Conservation (phyloP, 2,329 filamentous ascomycete species). For the Penicillium sp. region DNA sequence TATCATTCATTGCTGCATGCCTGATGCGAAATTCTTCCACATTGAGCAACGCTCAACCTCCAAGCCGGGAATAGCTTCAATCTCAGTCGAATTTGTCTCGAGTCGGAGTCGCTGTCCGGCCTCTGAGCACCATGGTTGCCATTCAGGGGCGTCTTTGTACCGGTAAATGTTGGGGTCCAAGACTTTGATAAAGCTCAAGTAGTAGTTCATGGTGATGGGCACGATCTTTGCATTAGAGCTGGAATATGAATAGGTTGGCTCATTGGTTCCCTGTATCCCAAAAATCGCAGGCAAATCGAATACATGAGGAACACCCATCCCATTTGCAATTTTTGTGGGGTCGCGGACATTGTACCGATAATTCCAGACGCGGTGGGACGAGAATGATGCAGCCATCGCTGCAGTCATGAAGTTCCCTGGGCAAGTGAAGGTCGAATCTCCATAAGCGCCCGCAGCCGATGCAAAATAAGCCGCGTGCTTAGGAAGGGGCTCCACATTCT, state of each 20-base stretch:
- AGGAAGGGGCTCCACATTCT: conserved; percentile 35
- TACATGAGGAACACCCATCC: conserved; percentile 40
- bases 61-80: conserved; percentile 17
- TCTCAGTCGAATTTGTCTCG: conserved; percentile 21
- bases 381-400: conserved; percentile 24
- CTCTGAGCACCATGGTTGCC: conserved; percentile 17
- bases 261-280: conserved; percentile 17
- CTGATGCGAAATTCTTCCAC: conserved; percentile 15
- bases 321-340: conserved; percentile 35
- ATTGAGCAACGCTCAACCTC: conserved; percentile 18
- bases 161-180: conserved; percentile 22
- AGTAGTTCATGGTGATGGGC: conserved; percentile 27
- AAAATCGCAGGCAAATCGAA: conserved; percentile 32
- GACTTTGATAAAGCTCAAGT: conserved; percentile 24
- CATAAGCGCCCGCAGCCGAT: conserved; percentile 38
- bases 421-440: conserved; percentile 52
- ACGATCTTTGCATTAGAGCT: conserved; percentile 27
- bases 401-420: conserved; percentile 44
- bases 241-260: conserved; percentile 28
- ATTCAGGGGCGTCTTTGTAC: conserved; percentile 18
- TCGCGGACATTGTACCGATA: conserved; percentile 51
- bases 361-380: conserved; percentile 41
- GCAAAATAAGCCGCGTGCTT: conserved; percentile 37
- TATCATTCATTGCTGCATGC: conserved; percentile 18
- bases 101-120: conserved; percentile 17